Conservation (phyloP, 73 alveolate species). For the Urostyla sp. region DNA sequence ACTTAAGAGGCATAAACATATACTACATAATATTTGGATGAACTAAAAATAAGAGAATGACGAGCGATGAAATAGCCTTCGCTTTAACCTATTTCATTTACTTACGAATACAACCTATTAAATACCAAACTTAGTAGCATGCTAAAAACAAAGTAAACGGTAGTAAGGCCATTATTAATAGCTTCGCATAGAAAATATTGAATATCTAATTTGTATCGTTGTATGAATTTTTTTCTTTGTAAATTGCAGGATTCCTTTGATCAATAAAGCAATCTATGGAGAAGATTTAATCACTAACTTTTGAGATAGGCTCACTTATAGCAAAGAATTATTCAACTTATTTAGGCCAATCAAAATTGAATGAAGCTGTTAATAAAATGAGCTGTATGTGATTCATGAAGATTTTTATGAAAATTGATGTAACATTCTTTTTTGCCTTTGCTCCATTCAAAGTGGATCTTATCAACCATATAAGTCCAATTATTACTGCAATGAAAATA, state of each 20-base stretch:
- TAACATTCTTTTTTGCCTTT: conserved; percentile 38
- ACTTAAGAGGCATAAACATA: no score
- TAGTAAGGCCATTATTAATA: background rate
- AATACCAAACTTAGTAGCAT: background rate
- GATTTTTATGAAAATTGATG: conserved; percentile 66
- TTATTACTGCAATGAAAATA: background rate
- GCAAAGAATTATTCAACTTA: conserved; percentile 20
- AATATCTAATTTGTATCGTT: no score
- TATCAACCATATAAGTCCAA: conserved; percentile 51
- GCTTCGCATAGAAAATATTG: no score
- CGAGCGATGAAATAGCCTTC: conserved; percentile 59
- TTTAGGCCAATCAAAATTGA: conserved; percentile 70
- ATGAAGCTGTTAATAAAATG: conserved; percentile 54
- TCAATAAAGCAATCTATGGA: conserved; percentile 80
- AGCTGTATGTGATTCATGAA: conserved; percentile 72
- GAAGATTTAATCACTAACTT: conserved; percentile 39
- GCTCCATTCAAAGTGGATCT: conserved; percentile 73
- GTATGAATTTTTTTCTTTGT: background rate
- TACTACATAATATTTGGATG: conserved; percentile 74
- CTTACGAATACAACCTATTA: background rate
- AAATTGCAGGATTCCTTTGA: no score
- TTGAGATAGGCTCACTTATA: conserved; percentile 47
- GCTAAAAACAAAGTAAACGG: background rate
- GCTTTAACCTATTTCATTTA: conserved; percentile 14
- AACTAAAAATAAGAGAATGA: conserved; percentile 57